Conservation (phyloP, 2,329 filamentous ascomycete species). For the Xylaria sp. region DNA sequence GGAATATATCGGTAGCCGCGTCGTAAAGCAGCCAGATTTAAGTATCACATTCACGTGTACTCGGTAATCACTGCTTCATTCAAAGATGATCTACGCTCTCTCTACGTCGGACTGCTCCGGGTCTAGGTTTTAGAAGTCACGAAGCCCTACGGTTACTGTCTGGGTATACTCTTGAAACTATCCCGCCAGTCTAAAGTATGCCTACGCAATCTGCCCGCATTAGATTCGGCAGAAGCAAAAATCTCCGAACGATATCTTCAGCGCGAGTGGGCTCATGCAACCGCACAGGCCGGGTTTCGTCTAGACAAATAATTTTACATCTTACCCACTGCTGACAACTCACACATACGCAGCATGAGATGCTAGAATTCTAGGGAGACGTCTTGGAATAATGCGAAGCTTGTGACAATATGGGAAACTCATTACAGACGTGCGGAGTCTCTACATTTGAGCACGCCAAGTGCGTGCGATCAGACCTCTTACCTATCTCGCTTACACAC, state of each 20-base stretch:
- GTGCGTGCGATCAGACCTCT: conserved; percentile 29
- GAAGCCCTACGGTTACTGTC: not conserved
- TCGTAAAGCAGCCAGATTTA: not conserved
- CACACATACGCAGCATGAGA: conserved; percentile 20
- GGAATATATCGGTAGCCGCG: not conserved
- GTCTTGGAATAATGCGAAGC: conserved; percentile 17
- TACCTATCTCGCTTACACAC: conserved; percentile 29
- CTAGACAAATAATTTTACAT: conserved; percentile 10
- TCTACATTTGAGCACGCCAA: conserved; percentile 5
- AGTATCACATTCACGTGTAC: conserved; percentile 10
- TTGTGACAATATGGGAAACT: conserved; percentile 11
- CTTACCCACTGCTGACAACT: conserved; percentile 32
- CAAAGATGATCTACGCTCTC: not conserved
- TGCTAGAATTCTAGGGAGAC: conserved; percentile 9
- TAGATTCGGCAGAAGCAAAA: conserved; percentile 30
- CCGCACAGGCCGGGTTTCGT: conserved; percentile 40
- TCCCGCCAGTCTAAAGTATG: conserved; percentile 16
- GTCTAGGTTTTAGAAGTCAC: conserved; percentile 10
- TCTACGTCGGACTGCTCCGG: conserved; percentile 1
- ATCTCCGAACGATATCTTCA: conserved; percentile 35
- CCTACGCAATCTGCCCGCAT: conserved; percentile 27
- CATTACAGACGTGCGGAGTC: conserved; percentile 8
- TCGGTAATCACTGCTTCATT: conserved; percentile 13
- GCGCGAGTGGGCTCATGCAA: conserved; percentile 33
- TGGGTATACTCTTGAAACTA: conserved; percentile 3